phyloP scores from a whole-genome alignment of 1,284 basidiomycete genomes.

The Cryptococcus sp. region DNA sequence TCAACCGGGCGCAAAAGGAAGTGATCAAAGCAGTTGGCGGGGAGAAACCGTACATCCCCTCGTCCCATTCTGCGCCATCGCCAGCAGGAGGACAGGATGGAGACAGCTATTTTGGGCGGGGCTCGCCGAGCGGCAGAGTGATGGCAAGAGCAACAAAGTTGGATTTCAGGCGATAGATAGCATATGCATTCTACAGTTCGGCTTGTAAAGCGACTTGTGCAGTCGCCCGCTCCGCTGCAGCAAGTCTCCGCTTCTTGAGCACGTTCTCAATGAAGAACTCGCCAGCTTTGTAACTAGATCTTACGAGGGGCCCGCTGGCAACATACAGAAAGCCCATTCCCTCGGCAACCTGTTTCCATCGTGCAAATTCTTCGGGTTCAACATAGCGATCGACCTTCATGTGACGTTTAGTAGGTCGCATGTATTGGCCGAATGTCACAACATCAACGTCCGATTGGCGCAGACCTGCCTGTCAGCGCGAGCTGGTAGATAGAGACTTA shows the following conservation, averaged over 20 bases:
- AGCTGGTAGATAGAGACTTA: conserved; percentile 49
- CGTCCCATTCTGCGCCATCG: conserved; percentile 16
- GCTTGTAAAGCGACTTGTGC: conserved; percentile 27
- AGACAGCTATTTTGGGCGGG: conserved; percentile 10
- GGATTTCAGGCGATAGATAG: conserved; percentile 7
- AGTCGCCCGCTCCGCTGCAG: conserved; percentile 40
- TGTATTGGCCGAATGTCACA: conserved; percentile 99
- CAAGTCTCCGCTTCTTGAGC: conserved; percentile 55
- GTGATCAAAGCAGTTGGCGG: conserved; percentile 35
- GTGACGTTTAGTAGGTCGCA: conserved; percentile 97
- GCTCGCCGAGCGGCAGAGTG: conserved; percentile 3
- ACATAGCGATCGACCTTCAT: conserved; percentile 99
- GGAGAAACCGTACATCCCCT: conserved; percentile 44
- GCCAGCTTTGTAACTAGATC: conserved; percentile 96
- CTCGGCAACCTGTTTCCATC: conserved; percentile 88
- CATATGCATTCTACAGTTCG: background rate
- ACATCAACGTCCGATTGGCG: conserved; percentile 89
- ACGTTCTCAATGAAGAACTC: conserved; percentile 93
- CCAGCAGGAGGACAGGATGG: conserved; percentile 6
- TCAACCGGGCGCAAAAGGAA: conserved; percentile 50
- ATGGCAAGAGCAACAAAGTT: conserved; percentile 17
- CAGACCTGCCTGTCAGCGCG: conserved; percentile 62
- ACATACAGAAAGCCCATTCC: conserved; percentile 96
- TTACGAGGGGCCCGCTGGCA: conserved; percentile 91
- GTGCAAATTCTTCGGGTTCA: conserved; percentile 85